phyloP scores from a whole-genome alignment of 1,139 yeast species.

The Suhomyces coccinellae region DNA sequence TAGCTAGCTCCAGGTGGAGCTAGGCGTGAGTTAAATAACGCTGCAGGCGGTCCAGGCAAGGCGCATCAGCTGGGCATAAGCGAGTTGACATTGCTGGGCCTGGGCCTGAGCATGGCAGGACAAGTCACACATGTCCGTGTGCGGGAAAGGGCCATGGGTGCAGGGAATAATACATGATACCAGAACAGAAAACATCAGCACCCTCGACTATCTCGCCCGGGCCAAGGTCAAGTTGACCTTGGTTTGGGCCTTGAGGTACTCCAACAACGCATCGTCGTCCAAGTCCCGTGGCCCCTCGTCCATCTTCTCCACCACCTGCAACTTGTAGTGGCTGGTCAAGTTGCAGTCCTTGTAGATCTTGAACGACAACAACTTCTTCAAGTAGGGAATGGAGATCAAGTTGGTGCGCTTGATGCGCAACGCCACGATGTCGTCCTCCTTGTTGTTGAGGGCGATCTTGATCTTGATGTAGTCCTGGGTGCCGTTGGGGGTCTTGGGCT shows the following conservation, averaged over 20 bases:
- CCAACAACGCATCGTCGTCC: conserved; percentile 23
- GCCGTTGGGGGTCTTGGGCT: conserved; percentile 2
- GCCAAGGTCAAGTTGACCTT: conserved; percentile 33
- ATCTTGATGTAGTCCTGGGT: conserved; percentile 29
- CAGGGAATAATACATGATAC: not conserved
- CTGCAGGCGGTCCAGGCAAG: no score
- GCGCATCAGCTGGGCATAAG: no score
- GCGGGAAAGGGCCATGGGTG: not conserved
- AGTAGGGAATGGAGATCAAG: conserved; percentile 30
- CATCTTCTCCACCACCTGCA: conserved; percentile 18
- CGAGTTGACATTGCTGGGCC: no score
- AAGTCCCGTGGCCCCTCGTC: conserved; percentile 17
- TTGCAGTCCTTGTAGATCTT: conserved; percentile 38
- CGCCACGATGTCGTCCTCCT: conserved; percentile 35
- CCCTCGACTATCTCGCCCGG: conserved; percentile 18
- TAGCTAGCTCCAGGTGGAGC: not conserved
- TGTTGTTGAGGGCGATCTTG: conserved; percentile 33
- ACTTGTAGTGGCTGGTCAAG: conserved; percentile 32
- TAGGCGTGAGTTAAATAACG: no score
- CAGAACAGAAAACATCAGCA: not conserved
- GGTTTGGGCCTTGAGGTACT: conserved; percentile 23
- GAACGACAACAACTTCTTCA: conserved; percentile 33
- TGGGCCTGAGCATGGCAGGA: no score
- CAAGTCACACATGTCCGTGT: no score
- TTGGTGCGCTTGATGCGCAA: conserved; percentile 29